Evolutionary conservation across 371 early-diverging fungal species (phyloP).

Genomic region (Syncephalastrum racemosum): DNA sequence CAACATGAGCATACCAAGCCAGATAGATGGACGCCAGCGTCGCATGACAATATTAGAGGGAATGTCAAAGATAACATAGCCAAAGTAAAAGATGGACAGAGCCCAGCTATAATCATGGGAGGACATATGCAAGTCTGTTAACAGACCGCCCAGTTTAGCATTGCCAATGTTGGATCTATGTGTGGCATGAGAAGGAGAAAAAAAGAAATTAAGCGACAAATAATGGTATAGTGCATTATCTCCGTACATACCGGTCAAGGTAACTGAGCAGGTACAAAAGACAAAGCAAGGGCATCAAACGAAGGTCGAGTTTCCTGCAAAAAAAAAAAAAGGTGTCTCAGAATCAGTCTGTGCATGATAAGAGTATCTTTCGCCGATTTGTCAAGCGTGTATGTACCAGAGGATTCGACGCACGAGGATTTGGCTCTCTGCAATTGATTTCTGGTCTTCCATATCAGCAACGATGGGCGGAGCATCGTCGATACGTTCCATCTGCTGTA

Average conservation of each 20-base stretch:
- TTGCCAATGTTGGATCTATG: constrained; percentile 47
- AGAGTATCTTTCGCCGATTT: too few relatives aligned
- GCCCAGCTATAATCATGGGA: constrained; percentile 23
- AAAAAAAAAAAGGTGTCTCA: not conserved
- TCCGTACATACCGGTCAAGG: constrained; percentile 31
- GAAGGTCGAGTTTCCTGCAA: constrained; percentile 32
- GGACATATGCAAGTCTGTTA: constrained; percentile 25
- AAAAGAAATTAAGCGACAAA: not conserved
- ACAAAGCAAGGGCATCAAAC: constrained; percentile 34
- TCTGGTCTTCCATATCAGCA: too few relatives aligned
- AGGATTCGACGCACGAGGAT: too few relatives aligned
- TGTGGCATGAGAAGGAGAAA: not conserved
- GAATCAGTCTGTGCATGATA: too few relatives aligned
- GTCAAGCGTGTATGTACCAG: too few relatives aligned
- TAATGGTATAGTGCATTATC: not conserved
- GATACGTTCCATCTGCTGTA: too few relatives aligned
- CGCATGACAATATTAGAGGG: constrained; percentile 41
- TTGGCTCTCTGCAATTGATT: too few relatives aligned
- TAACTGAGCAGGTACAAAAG: constrained; percentile 36
- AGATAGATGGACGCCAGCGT: constrained; percentile 23
- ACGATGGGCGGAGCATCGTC: too few relatives aligned
- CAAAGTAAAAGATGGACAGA: constrained; percentile 22
- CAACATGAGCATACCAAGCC: constrained; percentile 23
- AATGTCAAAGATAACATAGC: constrained; percentile 38
- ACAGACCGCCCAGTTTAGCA: constrained; percentile 41